These are phyloP conservation scores for Spiraea crenata DNA, from an alignment of 331 rosid genomes.

Conservation along the genomic window DNA sequence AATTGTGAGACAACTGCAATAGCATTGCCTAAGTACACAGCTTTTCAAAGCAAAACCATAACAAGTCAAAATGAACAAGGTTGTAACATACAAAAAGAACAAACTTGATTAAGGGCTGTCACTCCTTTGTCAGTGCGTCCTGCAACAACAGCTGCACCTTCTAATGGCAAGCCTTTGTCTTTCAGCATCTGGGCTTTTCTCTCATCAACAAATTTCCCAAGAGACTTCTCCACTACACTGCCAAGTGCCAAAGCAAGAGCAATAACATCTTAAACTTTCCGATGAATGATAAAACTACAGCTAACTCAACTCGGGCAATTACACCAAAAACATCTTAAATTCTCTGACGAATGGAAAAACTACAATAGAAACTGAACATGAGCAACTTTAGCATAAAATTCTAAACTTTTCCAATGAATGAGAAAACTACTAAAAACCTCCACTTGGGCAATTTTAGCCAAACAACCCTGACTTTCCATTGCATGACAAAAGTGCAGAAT, in stretches of 20 bases:
- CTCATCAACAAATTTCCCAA: conserved; percentile 90
- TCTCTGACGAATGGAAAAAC: background rate
- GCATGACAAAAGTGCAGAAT: too few species aligned
- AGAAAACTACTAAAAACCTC: too few species aligned
- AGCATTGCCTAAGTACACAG: background rate
- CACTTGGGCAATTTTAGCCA: too few species aligned
- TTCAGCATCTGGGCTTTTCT: conserved; percentile 59
- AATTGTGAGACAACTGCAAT: background rate
- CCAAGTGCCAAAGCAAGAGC: background rate
- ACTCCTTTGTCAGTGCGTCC: conserved; percentile 99
- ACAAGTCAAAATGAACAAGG: background rate
- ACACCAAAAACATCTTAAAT: background rate
- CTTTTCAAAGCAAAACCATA: background rate
- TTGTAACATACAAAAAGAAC: conserved; percentile 75
- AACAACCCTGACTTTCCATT: too few species aligned
- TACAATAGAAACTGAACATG: background rate
- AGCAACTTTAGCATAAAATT: too few species aligned
- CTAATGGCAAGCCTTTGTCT: conserved; percentile 69
- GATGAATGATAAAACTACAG: background rate
- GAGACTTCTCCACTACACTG: conserved; percentile 65
- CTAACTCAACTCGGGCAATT: conserved; percentile 1
- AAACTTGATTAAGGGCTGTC: conserved; percentile 86
- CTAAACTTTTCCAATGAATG: too few species aligned
- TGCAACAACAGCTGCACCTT: conserved; percentile 77
- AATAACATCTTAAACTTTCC: background rate